phyloP scores from a whole-genome alignment of 2,329 filamentous ascomycete species.

The Aspergillus proliferans region DNA sequence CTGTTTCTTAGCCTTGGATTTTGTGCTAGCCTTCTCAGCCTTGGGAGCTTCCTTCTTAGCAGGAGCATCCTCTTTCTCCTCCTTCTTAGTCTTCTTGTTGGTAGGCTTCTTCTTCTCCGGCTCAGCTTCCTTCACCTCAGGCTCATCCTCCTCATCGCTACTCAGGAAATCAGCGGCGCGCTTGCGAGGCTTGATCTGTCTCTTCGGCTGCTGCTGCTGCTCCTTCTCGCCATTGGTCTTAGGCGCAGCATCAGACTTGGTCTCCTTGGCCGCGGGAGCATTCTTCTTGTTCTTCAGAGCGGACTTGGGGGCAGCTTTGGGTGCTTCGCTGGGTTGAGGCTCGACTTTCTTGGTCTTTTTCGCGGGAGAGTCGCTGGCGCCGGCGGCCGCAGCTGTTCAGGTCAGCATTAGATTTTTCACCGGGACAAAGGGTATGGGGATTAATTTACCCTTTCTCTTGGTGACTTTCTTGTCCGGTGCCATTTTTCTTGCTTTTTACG shows the following conservation, averaged over 20 bases:
- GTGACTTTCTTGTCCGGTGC: conserved; percentile 49
- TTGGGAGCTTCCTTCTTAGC: conserved; percentile 19
- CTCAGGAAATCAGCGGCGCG: conserved; percentile 44
- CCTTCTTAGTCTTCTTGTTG: conserved; percentile 43
- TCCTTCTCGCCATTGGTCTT: conserved; percentile 29
- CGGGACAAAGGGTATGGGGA: not conserved
- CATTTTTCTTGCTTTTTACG: conserved; percentile 34
- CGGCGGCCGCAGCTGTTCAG: conserved; percentile 28
- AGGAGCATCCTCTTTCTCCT: conserved; percentile 12
- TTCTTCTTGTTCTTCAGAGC: conserved; percentile 28
- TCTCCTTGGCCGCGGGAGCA: conserved; percentile 12
- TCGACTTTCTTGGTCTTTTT: conserved; percentile 55
- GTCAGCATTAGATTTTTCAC: conserved; percentile 8
- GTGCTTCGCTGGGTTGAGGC: conserved; percentile 23
- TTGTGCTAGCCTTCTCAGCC: not conserved
- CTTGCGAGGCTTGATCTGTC: conserved; percentile 40
- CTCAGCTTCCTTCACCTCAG: conserved; percentile 12
- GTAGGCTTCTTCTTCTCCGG: conserved; percentile 30
- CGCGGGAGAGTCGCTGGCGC: conserved; percentile 44
- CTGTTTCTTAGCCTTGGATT: conserved; percentile 37
- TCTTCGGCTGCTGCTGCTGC: conserved; percentile 11
- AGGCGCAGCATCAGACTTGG: conserved; percentile 18
- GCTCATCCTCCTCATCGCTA: conserved; percentile 35
- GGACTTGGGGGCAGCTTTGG: conserved; percentile 26
- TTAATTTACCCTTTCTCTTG: conserved; percentile 38